Base-by-base conservation (phyloP, 2,329 filamentous ascomycete species). In the Botrytis pseudocinerea region DNA sequence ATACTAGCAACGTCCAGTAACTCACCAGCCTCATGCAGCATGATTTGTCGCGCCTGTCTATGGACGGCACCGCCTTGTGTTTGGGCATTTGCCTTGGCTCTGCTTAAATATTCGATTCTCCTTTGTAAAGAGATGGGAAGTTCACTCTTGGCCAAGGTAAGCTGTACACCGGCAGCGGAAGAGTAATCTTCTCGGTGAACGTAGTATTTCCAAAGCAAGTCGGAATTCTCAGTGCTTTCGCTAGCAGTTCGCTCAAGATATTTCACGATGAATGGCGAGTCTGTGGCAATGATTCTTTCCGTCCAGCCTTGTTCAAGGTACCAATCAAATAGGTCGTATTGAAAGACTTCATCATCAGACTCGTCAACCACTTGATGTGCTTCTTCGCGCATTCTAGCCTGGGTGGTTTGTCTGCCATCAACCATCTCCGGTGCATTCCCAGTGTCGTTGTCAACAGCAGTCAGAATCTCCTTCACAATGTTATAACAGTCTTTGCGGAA, bases 241-340 rank as follows among this genome's bases (percentile, higher is more conserved):
- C 85, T 84, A 1, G 94, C 93, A 74, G 94, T 91, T 70, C 92
- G 90, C 79, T 93, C 87, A 4, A 99, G 88, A 81, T 97, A 99
- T 2, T 91, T 92, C 60, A 97, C 88, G 40, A 98, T 94, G 78
- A 94, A 95, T 0, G 91, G 89, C 8, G 95, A 97, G 73, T 95
- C 89, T 69, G 96, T 94, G 51, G 92, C 90, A 48, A 99, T 88
- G 42, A 99, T 88, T 22, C 94, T 91, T 76, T 98, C 94, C 16
- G 90, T 92, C 90, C 93, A 95, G 28, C 92, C 92, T 81, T 95
- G 91, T 71, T 88, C 84, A 77, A 98, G 90, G 82, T 99, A 99
- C 95, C 96, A 99, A 79, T 98, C 95, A 81, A 98, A 99, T n/a
- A 99, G 87, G 78, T 93, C 94, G 75, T 93, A 97, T 81, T 98